Base-by-base conservation (phyloP, 345 rosid species). In the Citrus trifoliata region DNA sequence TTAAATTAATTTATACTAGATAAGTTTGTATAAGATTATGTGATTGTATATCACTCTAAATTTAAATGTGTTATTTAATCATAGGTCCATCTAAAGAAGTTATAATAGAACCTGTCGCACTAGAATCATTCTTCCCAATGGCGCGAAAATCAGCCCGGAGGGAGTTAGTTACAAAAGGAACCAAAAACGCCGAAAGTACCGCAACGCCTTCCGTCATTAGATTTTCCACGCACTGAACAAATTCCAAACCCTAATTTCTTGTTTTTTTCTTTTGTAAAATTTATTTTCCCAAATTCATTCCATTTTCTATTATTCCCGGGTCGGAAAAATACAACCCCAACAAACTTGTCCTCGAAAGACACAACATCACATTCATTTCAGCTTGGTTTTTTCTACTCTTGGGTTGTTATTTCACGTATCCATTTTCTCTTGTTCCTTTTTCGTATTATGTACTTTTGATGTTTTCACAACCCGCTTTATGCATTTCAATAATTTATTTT, bases 81-180 rank as follows among this genome's bases (percentile, higher is more conserved):
- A 68, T 58, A 76, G 55, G 69, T 2, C 75, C 65, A 38, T 2
- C n/a, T 6, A 35, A 16, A 65, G 19, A 61, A 63, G 10, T 38
- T 37, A 35, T 59, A 40, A 13, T 64, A 53, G 74, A 77, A 40
- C 33, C 30, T 48, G 61, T 42, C 33, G 76, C 38, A 77, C 53
- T 28, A 33, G 56, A 37, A 51, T 28, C 4, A 19, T n/a, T 30
- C 19, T 30, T 19, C 27, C 25, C 27, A 21, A 78, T 78, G 89
- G 91, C 89, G 89, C 84, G 82, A 86, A 87, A 82, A 78, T 62
- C 70, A 78, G 82, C 38, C 18, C 74, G 76, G 59, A 37, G 88
- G 81, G 60, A 37, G 88, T 83, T 82, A 66, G 87, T 83, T 86
- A 70, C 79, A 76, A 77, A 73, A 80, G 53, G 71, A 79, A 69